Percentiles rank a stretch among this genome's conserved stretches.
These are phyloP conservation scores for Usnea hakonensis DNA, from an alignment of 495 filamentous ascomycete genomes.

Conservation along the genomic window DNA sequence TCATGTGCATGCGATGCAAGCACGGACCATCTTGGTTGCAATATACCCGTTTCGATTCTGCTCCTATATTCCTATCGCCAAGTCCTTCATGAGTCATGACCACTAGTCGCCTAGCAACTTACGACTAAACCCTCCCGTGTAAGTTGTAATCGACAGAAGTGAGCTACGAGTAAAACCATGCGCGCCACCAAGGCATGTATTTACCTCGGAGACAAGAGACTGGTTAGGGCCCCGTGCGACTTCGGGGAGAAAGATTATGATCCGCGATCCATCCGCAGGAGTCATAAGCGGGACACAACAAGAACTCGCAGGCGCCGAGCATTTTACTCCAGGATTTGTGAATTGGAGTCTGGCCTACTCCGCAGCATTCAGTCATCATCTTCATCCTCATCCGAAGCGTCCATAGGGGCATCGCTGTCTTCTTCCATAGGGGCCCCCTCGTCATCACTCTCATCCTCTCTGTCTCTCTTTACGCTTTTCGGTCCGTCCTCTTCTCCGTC, in stretches of 20 bases:
- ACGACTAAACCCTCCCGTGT: background rate
- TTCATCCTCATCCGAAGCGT: conserved; percentile 49
- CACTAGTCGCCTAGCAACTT: background rate
- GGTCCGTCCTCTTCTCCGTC: conserved; percentile 17
- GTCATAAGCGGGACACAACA: background rate
- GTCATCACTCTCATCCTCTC: conserved; percentile 62
- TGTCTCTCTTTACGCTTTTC: conserved; percentile 55
- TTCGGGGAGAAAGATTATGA: background rate
- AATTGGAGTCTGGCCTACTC: background rate
- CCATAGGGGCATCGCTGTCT: conserved; percentile 50
- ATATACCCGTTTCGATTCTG: background rate
- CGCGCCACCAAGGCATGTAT: background rate
- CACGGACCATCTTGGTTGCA: background rate
- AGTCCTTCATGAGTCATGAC: background rate
- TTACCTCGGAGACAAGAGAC: background rate
- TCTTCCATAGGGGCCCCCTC: conserved; percentile 71
- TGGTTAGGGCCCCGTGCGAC: background rate
- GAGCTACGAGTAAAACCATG: background rate
- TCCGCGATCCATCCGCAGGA: background rate
- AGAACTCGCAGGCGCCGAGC: background rate
- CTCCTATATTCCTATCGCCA: background rate
- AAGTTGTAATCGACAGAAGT: background rate
- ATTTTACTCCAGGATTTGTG: background rate
- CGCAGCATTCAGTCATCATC: conserved; percentile 30
- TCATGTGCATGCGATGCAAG: background rate